A percentile compares a stretch with the other conserved stretches of the same genome.
phyloP scores from a whole-genome alignment of 768 basidiomycete genomes.

The Calvatia gigantea region DNA sequence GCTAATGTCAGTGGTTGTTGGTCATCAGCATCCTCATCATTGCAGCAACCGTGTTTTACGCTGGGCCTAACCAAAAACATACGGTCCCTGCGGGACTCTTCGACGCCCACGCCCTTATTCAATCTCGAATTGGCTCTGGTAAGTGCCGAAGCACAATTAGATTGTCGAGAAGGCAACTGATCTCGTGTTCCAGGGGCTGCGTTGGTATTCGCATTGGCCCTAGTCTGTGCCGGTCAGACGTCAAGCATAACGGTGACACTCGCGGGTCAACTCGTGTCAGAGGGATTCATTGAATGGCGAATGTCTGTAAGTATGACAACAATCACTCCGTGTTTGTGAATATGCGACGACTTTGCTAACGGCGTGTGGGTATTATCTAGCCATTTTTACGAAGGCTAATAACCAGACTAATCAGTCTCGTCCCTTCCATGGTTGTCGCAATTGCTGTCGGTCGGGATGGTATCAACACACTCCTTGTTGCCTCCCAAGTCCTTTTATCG shows the following conservation, averaged over 20 bases:
- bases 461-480: constrained; percentile 66
- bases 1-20: background rate
- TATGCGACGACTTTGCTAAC: background rate
- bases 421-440: constrained; percentile 68
- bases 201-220: constrained; percentile 69
- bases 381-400: constrained; percentile 64
- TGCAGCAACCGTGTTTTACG: constrained; percentile 68
- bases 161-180: background rate
- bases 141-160: constrained; percentile 17
- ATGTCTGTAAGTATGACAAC: constrained; percentile 39
- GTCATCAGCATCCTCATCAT: constrained; percentile 61
- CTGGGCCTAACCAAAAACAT: constrained; percentile 26
- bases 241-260: constrained; percentile 77
- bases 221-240: constrained; percentile 74
- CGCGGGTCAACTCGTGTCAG: constrained; percentile 75
- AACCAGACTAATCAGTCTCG: constrained; percentile 66
- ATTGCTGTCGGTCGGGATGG: constrained; percentile 63
- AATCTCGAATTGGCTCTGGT: constrained; percentile 54
- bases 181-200: constrained; percentile 46
- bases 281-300: constrained; percentile 77
- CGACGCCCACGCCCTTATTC: constrained; percentile 65
- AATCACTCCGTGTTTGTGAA: background rate
- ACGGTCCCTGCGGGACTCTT: constrained; percentile 59
- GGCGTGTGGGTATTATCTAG: constrained; percentile 17
- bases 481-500: constrained; percentile 72